Conservation (phyloP, 1,284 basidiomycete genomes). For the Malassezia equina region DNA sequence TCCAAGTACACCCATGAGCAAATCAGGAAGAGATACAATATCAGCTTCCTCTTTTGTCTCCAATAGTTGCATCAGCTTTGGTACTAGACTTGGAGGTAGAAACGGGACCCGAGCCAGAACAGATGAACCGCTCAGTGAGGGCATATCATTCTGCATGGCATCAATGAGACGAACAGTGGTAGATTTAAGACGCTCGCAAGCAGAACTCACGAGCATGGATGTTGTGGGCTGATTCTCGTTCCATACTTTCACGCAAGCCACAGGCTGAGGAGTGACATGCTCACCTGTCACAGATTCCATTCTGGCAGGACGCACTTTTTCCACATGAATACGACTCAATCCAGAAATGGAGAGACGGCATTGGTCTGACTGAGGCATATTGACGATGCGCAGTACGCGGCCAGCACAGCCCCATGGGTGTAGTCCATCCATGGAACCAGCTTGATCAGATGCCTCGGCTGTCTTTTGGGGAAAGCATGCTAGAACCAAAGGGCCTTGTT, state of each 20-base stretch:
- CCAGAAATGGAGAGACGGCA: slow-evolving; percentile 43
- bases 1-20: slow-evolving; percentile 40
- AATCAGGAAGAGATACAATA: slow-evolving; percentile 34
- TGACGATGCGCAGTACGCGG: slow-evolving; percentile 38
- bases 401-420: slow-evolving; percentile 41
- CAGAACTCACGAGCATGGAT: neutral
- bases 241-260: slow-evolving; percentile 11
- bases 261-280: neutral
- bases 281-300: neutral
- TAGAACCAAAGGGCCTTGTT: slow-evolving; percentile 7
- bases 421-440: slow-evolving; percentile 25
- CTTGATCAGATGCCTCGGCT: slow-evolving; percentile 19
- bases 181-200: neutral
- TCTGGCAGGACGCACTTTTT: slow-evolving; percentile 19
- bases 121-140: neutral
- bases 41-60: slow-evolving; percentile 29
- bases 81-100: slow-evolving; percentile 31
- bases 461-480: slow-evolving; percentile 5
- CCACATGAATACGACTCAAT: slow-evolving; percentile 32
- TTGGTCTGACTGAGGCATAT: slow-evolving; percentile 37
- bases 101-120: slow-evolving; percentile 30
- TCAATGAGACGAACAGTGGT: neutral
- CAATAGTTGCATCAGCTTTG: slow-evolving; percentile 33
- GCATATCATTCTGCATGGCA: neutral
- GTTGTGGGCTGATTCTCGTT: slow-evolving; percentile 2